Evolutionary conservation across 805 yeast genomes (phyloP), one percentile per base, ranked within the genome.

Genomic region (Myxozyma neotropica): DNA sequence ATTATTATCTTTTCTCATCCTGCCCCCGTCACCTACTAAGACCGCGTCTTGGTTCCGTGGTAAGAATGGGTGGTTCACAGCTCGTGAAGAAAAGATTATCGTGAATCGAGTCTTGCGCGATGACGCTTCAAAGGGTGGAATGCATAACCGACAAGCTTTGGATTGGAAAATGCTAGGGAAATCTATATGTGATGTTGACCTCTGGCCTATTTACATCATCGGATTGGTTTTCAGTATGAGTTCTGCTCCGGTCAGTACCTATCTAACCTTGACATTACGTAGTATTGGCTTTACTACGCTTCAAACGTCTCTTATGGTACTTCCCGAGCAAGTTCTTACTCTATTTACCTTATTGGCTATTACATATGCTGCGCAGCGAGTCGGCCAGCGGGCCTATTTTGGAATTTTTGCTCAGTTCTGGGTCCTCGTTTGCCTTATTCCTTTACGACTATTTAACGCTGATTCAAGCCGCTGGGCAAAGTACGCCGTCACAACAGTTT

Each of bases 81-180:
- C 80, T 0, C 72, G 82, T 50, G 86, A 85, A 61, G 83, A 81
- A 69, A 79, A 79, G 58, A 82, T 84, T 55, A 75, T 83, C 36
- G 87, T 83, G 39, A 85, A 85, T 67, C 76, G 83, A 56, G 77
- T 85, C 1, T 71, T 85, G 39, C 74, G 88, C 64, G 87, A 85
- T 69, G 89, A 85, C 67, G 88, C 88, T 10, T 68, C 78, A 2
- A 81, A 81, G 72, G 87, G 88, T 17, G 86, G 80, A 57, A 83
- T 83, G 87, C 78, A 83, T 69, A 85, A 85, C 66, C 77, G 86
- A 66, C 80, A 81, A 64, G 83, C 85, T 3, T 69, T 84, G 15
- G 68, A 78, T 1, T 58, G 72, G 4, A 75, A 69, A 48, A 78
- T 77, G 73, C 63, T 84, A 10, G 68, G 72, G 64, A 66, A 72